Evolutionary conservation across 148 eudicot genomes (phyloP), one percentile per base, ranked within the genome.

Genomic region (Fagopyrum esculentum): DNA sequence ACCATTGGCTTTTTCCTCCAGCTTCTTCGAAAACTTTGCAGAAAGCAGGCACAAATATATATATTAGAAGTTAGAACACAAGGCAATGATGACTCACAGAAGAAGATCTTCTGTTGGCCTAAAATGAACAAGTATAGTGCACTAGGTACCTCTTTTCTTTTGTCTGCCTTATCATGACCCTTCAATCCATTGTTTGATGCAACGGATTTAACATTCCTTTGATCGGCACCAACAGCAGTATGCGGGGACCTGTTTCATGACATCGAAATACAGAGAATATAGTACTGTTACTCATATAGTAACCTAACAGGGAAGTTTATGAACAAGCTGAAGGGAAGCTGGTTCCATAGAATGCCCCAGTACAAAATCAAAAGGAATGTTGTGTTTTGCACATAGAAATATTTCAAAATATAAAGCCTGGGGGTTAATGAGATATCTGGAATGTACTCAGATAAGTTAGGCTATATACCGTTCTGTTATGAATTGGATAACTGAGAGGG

Each of bases 121-220:
- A 9, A 3, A 12, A 45, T 5, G 52, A 63, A 16, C 44, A 68
- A 46, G 40, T 59, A 16, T 17, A 7, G 35, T 6, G 66, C 35
- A 60, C 66, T 6, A 40, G 15, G 55, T 81, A 89, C 97, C 84
- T 84, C 91, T 79, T 82, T 89, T 74, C 78, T 84, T 66, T 84
- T 88, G 73, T 82, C 90, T 78, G 83, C 78, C 76, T 81, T 81
- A 50, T 85, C 87, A 74, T 77, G 86, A 82, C 85, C 88, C 79
- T 80, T 86, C 69, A 81, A 74, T 73, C 84, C 82, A 66, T 78
- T 77, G 73, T 86, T 77, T 66, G 89, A 81, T 68, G 94, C 79
- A 74, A 78, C 79, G 17, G 89, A 69, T 63, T 77, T 84, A 50
- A 75, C 77, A 69, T 77, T 84, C 83, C 83, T 85, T 77, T 78